Percentiles rank a stretch among this genome's conserved stretches.
Evolutionary conservation across 495 filamentous ascomycete genomes (phyloP).

Genomic region (Lasiosphaeris hirsuta): DNA sequence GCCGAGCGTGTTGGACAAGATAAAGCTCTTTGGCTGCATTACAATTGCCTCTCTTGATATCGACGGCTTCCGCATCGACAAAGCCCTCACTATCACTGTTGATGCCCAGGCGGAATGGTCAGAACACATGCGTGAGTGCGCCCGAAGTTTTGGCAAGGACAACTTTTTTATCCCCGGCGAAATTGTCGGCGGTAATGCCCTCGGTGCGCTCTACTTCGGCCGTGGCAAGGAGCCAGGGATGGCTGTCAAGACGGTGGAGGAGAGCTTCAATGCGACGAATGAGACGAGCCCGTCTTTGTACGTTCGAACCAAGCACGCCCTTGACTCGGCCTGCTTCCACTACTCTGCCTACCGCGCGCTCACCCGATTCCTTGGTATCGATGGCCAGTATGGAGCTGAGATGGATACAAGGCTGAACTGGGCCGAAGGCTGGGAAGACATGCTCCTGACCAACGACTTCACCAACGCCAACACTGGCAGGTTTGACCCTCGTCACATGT

Average conservation of each 20-base stretch:
- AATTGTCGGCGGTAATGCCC: constrained; percentile 59
- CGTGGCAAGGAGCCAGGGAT: constrained; percentile 39
- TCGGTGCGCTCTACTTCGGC: constrained; percentile 62
- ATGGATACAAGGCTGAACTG: constrained; percentile 58
- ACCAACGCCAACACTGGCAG: constrained; percentile 64
- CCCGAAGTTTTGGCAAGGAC: constrained; percentile 51
- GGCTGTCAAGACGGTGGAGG: constrained; percentile 49
- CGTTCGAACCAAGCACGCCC: background rate
- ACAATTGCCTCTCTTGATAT: constrained; percentile 61
- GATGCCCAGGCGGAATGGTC: constrained; percentile 60
- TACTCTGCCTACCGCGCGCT: constrained; percentile 68
- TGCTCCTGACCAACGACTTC: constrained; percentile 62
- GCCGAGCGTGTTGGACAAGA: constrained; percentile 54
- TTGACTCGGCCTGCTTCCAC: background rate
- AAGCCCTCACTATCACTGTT: constrained; percentile 59
- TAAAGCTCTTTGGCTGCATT: constrained; percentile 64
- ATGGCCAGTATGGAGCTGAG: constrained; percentile 59
- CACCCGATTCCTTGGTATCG: constrained; percentile 62
- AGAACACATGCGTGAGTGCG: constrained; percentile 52
- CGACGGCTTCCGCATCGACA: constrained; percentile 66
- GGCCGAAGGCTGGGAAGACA: constrained; percentile 58
- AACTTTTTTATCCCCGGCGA: constrained; percentile 68
- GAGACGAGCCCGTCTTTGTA: background rate
- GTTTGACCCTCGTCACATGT: constrained; percentile 70
- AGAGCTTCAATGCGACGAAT: background rate